phyloP scores from a whole-genome alignment of 2,329 filamentous ascomycete genomes.

The Epichloe bromicola region DNA sequence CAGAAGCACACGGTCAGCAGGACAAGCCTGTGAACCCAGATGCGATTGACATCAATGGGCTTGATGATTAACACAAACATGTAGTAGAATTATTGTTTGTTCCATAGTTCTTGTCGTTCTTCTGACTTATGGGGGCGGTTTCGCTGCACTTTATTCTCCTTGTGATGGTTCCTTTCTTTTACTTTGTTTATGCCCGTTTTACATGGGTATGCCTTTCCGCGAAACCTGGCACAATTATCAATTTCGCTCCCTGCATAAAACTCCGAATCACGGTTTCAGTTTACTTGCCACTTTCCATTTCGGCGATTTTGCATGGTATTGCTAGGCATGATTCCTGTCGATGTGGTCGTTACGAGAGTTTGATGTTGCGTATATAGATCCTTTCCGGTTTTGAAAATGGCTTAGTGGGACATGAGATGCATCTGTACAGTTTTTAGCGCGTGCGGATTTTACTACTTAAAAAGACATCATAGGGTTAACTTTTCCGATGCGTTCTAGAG shows the following conservation, averaged over 20 bases:
- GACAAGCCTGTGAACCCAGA: conserved; percentile 58
- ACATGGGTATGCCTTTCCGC: no score
- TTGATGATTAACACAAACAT: conserved; percentile 41
- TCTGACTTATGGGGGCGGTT: not conserved
- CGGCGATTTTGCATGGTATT: conserved; percentile 48
- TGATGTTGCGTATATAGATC: conserved; percentile 55
- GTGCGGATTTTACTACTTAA: not conserved
- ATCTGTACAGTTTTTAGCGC: conserved; percentile 27
- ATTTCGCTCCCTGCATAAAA: no score
- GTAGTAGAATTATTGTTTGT: not conserved
- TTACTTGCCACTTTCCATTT: conserved; percentile 32
- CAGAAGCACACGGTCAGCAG: conserved; percentile 33
- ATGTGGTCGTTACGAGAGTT: conserved; percentile 52
- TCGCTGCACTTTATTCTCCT: not conserved
- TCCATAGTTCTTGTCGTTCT: not conserved
- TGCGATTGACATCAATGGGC: conserved; percentile 66
- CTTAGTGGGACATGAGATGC: conserved; percentile 56
- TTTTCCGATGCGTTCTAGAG: no score
- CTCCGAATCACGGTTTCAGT: no score
- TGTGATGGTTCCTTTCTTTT: conserved; percentile 5
- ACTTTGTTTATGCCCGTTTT: no score
- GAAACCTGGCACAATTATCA: no score
- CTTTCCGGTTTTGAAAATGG: conserved; percentile 50
- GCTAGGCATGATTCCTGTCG: conserved; percentile 43
- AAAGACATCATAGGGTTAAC: no score